A percentile compares a stretch with the other conserved stretches of the same genome.
These are phyloP conservation scores for Klebsormidium nitens DNA, from an alignment of 139 green algal species.

Conservation along the genomic window DNA sequence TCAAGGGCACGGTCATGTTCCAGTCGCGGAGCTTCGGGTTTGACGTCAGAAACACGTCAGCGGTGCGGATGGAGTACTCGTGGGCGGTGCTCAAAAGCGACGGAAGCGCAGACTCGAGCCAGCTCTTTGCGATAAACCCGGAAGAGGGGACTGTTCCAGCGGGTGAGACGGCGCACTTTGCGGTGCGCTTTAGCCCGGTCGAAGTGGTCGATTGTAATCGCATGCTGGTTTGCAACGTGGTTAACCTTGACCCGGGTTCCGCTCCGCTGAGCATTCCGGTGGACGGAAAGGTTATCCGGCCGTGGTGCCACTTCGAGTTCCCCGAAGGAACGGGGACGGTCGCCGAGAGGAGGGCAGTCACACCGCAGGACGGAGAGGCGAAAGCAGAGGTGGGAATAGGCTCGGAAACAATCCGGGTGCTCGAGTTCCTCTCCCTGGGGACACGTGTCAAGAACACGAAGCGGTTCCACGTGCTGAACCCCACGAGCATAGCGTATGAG, in stretches of 20 bases:
- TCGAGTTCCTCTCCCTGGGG: conserved; percentile 69
- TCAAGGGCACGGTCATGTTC: conserved; percentile 80
- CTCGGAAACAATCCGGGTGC: conserved; percentile 59
- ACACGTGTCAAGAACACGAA: conserved; percentile 59
- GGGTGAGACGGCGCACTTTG: conserved; percentile 52
- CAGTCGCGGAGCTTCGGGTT: conserved; percentile 65
- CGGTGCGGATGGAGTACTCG: conserved; percentile 52
- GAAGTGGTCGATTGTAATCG: conserved; percentile 64
- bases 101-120: neutral
- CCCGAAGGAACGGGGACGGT: conserved; percentile 54
- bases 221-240: conserved; percentile 53
- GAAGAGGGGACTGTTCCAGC: conserved; percentile 42
- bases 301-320: conserved; percentile 80
- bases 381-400: too few relatives aligned
- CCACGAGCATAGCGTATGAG: conserved; percentile 69
- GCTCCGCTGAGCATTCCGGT: conserved; percentile 40
- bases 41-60: conserved; percentile 58
- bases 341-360: too few relatives aligned
- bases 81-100: conserved; percentile 27
- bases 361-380: too few relatives aligned
- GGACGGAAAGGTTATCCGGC: conserved; percentile 52
- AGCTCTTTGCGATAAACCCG: conserved; percentile 11
- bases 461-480: conserved; percentile 76
- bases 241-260: conserved; percentile 46
- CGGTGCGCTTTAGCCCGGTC: conserved; percentile 60